Base-by-base conservation (phyloP, 2,329 filamentous ascomycete species). In the Talaromyces funiculosus region DNA sequence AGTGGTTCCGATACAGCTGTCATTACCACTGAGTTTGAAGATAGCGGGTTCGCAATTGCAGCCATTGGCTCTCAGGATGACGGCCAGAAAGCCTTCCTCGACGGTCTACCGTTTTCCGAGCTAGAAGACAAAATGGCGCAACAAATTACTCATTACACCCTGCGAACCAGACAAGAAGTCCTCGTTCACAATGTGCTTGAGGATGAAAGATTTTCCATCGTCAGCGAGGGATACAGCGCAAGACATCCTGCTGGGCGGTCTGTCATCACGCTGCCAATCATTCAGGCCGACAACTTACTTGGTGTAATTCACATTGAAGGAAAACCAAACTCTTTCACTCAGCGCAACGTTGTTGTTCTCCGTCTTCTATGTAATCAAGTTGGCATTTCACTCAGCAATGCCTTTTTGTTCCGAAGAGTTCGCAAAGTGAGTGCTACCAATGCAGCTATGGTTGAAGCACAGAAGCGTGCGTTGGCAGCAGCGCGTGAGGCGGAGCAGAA, bases 191-290 rank as follows among this genome's bases (percentile, higher is more conserved):
- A 86, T 63, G 75, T 87, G 3, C 75, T 86, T 1, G 83, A 87
- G 45, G 85, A 88, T 65, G 85, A 87, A 64, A 79, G 85, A 4
- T 88, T 88, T 65, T 82, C 82, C 20, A 86, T 85, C 60, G 82
- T 86, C 9, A 81, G 78, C 5, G 80, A 83, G 16, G 74, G 80
- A 0, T 87, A 86, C 67, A 73, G 84, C 16, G 74, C 78, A 49
- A 74, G 79, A 47, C 81, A 84, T 64, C 84, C 84, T 0, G 76
- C 81, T 4, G 83, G 84, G 22, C 81, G 81, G 61, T 84, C 84
- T 18, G 81, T 87, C 35, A 86, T 87, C 61, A 82, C 83, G 14
- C 74, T 87, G 53, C 85, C 85, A 0, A 86, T 88, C 47, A 69
- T 86, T 40, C 85, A 86, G 68, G 83, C 82, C 18, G 80, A 83